Evolutionary conservation across 2,329 filamentous ascomycete species (phyloP).

Genomic region (Neoascochyta sp.): DNA sequence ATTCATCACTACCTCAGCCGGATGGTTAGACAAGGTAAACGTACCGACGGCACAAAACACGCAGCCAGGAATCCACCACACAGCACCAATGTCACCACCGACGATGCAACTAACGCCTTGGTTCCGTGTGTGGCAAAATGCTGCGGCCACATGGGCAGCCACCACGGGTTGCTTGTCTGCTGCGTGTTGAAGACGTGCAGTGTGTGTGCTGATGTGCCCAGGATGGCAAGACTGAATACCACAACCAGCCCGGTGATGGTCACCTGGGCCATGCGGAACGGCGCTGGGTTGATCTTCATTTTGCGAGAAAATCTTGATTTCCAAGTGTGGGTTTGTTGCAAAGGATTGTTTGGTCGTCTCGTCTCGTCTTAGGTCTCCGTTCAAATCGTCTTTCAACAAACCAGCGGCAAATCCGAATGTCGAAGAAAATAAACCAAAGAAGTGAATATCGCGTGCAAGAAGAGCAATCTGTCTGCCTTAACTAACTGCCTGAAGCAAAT

Average conservation of each 20-base stretch:
- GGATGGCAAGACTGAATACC: slow-evolving; percentile 40
- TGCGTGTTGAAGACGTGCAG: slow-evolving; percentile 44
- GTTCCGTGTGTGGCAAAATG: slow-evolving; percentile 48
- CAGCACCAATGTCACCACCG: slow-evolving; percentile 38
- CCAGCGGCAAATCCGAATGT: no score
- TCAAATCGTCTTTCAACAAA: no score
- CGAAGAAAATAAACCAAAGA: no score
- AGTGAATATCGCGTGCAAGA: no score
- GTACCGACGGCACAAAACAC: slow-evolving; percentile 34
- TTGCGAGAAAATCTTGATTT: no score
- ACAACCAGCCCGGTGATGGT: slow-evolving; percentile 37
- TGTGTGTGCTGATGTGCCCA: slow-evolving; percentile 44
- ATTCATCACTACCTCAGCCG: background rate
- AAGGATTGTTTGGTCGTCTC: background rate
- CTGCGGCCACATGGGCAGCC: slow-evolving; percentile 47
- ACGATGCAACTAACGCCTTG: slow-evolving; percentile 41
- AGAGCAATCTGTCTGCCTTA: no score
- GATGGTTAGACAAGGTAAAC: slow-evolving; percentile 2
- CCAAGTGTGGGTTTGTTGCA: no score
- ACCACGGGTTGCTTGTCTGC: slow-evolving; percentile 45
- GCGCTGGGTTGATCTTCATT: slow-evolving; percentile 39
- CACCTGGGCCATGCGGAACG: slow-evolving; percentile 35
- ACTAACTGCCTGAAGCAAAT: no score
- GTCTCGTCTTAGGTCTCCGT: no score
- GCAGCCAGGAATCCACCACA: slow-evolving; percentile 35